Evolutionary conservation across 345 rosid genomes (phyloP).

Genomic region (Eucalyptus sideroxylon): DNA sequence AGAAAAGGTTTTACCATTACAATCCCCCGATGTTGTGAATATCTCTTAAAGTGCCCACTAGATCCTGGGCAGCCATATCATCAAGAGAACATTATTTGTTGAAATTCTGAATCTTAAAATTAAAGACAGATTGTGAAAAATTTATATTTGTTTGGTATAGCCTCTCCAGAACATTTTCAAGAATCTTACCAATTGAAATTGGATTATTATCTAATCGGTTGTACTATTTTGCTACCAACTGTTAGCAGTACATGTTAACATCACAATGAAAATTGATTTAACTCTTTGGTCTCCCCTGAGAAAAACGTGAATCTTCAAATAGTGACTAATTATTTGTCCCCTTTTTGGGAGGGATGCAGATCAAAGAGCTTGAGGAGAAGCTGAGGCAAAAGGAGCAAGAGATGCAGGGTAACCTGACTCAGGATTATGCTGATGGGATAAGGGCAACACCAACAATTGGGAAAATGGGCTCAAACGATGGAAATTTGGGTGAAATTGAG

Average conservation of each 20-base stretch:
- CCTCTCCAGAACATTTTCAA: background rate
- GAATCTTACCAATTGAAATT: background rate
- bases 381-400: constrained; percentile 61
- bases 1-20: background rate
- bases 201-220: background rate
- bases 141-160: background rate
- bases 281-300: background rate
- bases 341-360: constrained; percentile 13
- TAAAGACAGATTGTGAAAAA: background rate
- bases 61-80: background rate
- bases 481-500: constrained; percentile 30
- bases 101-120: background rate
- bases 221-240: background rate
- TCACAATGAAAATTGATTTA: background rate
- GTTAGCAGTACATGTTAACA: background rate
- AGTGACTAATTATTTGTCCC: background rate
- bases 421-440: constrained; percentile 15
- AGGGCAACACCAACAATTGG: constrained; percentile 40
- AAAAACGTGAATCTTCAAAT: background rate
- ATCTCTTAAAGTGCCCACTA: background rate
- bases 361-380: constrained; percentile 77
- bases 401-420: constrained; percentile 16
- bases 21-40: background rate
- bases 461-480: constrained; percentile 28
- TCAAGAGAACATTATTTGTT: background rate